phyloP scores from a whole-genome alignment of 768 basidiomycete species.

The Omphalotus guepiniiformis region DNA sequence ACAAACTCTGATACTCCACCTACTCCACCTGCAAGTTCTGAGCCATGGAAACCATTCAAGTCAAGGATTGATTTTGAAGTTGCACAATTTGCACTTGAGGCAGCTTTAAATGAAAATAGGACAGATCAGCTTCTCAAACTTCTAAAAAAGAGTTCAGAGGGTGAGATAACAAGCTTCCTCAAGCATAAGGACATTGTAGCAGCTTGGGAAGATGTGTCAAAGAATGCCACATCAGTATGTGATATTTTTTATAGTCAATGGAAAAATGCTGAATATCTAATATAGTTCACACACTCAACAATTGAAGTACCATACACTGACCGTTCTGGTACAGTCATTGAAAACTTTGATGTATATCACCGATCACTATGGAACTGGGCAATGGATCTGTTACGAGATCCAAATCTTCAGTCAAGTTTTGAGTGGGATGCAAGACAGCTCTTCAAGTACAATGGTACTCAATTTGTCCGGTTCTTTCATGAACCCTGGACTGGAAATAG shows the following conservation, averaged over 20 bases:
- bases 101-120: conserved; percentile 15
- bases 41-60: conserved; percentile 24
- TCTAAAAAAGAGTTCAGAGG: conserved; percentile 4
- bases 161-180: conserved; percentile 9
- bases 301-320: neutral
- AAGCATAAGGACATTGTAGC: conserved; percentile 9
- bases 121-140: conserved; percentile 17
- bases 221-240: neutral
- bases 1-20: neutral
- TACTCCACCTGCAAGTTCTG: conserved; percentile 4
- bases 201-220: conserved; percentile 8
- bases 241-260: neutral
- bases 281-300: neutral
- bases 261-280: neutral
- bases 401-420: conserved; percentile 16
- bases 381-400: conserved; percentile 18
- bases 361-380: conserved; percentile 25
- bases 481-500: conserved; percentile 35
- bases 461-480: conserved; percentile 22
- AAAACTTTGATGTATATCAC: conserved; percentile 10
- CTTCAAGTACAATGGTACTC: conserved; percentile 19
- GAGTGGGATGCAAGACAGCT: conserved; percentile 26
- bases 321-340: neutral
- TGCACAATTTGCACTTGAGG: conserved; percentile 20
- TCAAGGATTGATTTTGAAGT: conserved; percentile 24